Evolutionary conservation across 148 eudicot genomes (phyloP).

Genomic region (Cornus controversa): DNA sequence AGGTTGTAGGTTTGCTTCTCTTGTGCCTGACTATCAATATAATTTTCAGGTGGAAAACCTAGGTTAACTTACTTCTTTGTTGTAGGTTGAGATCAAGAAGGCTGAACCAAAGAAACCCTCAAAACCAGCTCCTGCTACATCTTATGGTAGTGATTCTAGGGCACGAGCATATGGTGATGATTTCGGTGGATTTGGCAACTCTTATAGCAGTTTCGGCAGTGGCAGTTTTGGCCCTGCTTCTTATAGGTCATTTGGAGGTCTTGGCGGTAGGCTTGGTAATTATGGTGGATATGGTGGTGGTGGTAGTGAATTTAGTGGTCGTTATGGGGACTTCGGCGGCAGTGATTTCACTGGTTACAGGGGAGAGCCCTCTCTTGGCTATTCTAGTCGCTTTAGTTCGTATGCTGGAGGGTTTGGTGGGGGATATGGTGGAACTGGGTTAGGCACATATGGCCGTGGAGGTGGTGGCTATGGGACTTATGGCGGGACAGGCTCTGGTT

Average conservation of each 20-base stretch:
- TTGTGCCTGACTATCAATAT: constrained; percentile 4
- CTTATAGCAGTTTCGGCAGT: constrained; percentile 22
- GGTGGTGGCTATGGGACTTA: constrained; percentile 34
- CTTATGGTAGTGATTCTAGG: constrained; percentile 36
- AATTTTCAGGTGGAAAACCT: neutral
- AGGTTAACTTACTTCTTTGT: constrained; percentile 21
- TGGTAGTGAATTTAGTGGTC: constrained; percentile 24
- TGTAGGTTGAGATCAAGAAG: constrained; percentile 76
- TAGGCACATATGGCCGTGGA: constrained; percentile 30
- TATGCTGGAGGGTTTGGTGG: constrained; percentile 26
- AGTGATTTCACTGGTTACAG: constrained; percentile 29
- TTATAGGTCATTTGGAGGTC: constrained; percentile 31
- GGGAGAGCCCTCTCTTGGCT: constrained; percentile 34
- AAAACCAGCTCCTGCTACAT: constrained; percentile 54
- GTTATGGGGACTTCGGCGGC: constrained; percentile 28
- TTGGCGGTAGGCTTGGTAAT: constrained; percentile 28
- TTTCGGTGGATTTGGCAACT: constrained; percentile 31
- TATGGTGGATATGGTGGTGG: constrained; percentile 31
- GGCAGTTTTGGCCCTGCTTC: constrained; percentile 31
- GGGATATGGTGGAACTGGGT: constrained; percentile 32
- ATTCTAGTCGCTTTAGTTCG: constrained; percentile 39
- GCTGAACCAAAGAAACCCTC: constrained; percentile 87
- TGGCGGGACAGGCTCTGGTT: constrained; percentile 25
- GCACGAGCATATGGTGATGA: constrained; percentile 26
- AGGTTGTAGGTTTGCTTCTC: constrained; percentile 6